Conservation (phyloP, 2,329 filamentous ascomycete genomes). For the Ilyonectria sp. region DNA sequence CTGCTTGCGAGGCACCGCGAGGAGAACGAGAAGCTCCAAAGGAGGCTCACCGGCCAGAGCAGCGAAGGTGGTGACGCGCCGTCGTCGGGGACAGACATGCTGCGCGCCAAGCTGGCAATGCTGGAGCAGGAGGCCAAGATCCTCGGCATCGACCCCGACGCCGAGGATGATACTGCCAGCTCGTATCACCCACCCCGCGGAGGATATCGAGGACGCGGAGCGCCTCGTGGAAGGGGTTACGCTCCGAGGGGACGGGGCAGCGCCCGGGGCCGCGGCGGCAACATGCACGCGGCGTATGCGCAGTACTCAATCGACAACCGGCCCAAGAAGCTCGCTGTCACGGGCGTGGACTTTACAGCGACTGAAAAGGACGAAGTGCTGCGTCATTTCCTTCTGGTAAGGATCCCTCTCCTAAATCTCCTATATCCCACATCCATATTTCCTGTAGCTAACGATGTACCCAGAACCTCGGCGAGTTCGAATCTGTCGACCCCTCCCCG, state of each 20-base stretch:
- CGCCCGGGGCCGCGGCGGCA: slow-evolving; percentile 60
- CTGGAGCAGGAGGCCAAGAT: slow-evolving; percentile 80
- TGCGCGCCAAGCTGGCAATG: slow-evolving; percentile 81
- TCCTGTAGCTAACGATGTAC: slow-evolving; percentile 12
- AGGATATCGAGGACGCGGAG: slow-evolving; percentile 52
- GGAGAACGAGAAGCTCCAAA: slow-evolving; percentile 76
- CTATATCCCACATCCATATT: neutral
- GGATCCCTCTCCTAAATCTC: slow-evolving; percentile 40
- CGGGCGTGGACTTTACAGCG: slow-evolving; percentile 74
- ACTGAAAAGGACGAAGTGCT: slow-evolving; percentile 77
- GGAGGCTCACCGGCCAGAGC: slow-evolving; percentile 60
- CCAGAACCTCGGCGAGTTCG: slow-evolving; percentile 75
- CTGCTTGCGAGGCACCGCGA: slow-evolving; percentile 75
- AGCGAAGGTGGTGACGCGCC: slow-evolving; percentile 46
- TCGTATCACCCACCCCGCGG: slow-evolving; percentile 45
- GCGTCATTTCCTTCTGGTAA: slow-evolving; percentile 79
- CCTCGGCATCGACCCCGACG: slow-evolving; percentile 76
- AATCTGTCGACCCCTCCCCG: slow-evolving; percentile 67
- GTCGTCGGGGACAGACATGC: slow-evolving; percentile 70
- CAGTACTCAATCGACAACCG: slow-evolving; percentile 83
- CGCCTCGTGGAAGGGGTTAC: slow-evolving; percentile 41
- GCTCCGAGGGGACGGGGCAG: slow-evolving; percentile 58
- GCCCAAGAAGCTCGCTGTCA: slow-evolving; percentile 76
- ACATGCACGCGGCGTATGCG: slow-evolving; percentile 70
- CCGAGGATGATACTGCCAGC: slow-evolving; percentile 58